Evolutionary conservation across 768 basidiomycete species (phyloP), one percentile per base, ranked within the genome.

Genomic region (Lentinula boryana): DNA sequence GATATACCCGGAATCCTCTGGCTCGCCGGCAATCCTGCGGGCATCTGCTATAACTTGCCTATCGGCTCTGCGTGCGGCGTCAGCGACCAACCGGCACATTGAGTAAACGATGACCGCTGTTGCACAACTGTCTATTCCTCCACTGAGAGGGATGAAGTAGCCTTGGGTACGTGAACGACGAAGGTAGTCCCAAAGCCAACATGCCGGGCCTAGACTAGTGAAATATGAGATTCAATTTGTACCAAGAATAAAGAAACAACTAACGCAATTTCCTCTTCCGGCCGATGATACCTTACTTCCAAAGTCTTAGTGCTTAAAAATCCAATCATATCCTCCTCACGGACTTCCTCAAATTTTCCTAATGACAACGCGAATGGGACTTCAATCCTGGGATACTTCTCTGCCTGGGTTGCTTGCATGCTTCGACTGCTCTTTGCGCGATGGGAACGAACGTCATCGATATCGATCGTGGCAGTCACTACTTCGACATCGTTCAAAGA

Each of bases 131-230:
- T 99, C 97, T 60, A 99, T 93, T 15, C 97, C 97, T 31, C 55
- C 58, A n/a, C 50, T 60, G 49, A 52, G 58, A n/a, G 58, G 58
- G n/a, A 98, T 75, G 68, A 98, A 98, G 75, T 95, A 98, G 2
- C 97, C 97, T 64, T 94, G 91, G 0, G 89, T 93, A 8, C 92
- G 80, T 5, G 96, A 98, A 48, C 97, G 86, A 40, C 97, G 83
- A 33, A 99, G 84, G 69, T 98, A 99, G 70, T 99, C 97, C 97
- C 97, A 99, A n/a, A 99, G 79, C 97, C 97, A 99, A 69, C 97
- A 98, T 15, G 96, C 97, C 6, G 97, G 97, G 4, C 97, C 97
- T 2, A 98, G 77, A 2, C 96, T 98, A 63, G 5, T 15, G 33
- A 18, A 10, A 18, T 5, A 54, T 8, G 50, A 60, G 50, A 57